Base-by-base conservation (phyloP, 805 yeast species). In the Candida broadrunensis region DNA sequence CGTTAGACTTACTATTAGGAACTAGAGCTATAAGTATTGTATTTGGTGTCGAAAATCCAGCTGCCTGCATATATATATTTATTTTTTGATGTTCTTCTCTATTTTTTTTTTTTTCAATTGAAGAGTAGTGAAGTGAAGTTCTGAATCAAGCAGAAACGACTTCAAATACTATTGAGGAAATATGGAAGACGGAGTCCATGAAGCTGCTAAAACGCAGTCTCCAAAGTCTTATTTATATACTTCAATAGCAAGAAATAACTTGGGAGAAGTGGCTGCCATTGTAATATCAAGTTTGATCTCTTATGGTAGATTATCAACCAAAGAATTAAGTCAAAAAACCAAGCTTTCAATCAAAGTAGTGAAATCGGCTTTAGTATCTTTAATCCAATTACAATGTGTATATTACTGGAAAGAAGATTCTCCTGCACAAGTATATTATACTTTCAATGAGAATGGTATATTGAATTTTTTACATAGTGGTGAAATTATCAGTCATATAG, bases 351-450 rank as follows among this genome's bases (percentile, higher is more conserved):
- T 67, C 0, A 58, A 75, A 12, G 62, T 74, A 12, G 78, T 87
- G 15, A 81, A 81, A 48, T 76, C 83, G 25, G 71, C 85, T 0
- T 67, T 91, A 33, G 95, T 87, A 4, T 77, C 90, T 6, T 65
- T 91, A 52, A 72, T 90, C 31, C 97, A 91, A 61, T 68, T 88
- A 46, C 78, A 85, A 44, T 85, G 95, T 59, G 81, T 87, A 8
- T 74, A 74, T 18, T 80, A 80, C 53, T 81, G 89, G 80, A 42
- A 25, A 14, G 36, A 41, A 11, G 41, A 36, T 9, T 6, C n/a
- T 12, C 47, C 58, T 13, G 55, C 54, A 0, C 42, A 47, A 15
- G 68, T 75, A 1, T 75, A 65, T 51, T 88, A 89, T 58, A 68
- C 68, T 23, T 76, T 80, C 44, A 75, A 82, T 52, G 83, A 83